These are phyloP conservation scores for Sphagnum tenellum DNA, from an alignment of 225 moss, liverwort and hornwort species.

Conservation along the genomic window DNA sequence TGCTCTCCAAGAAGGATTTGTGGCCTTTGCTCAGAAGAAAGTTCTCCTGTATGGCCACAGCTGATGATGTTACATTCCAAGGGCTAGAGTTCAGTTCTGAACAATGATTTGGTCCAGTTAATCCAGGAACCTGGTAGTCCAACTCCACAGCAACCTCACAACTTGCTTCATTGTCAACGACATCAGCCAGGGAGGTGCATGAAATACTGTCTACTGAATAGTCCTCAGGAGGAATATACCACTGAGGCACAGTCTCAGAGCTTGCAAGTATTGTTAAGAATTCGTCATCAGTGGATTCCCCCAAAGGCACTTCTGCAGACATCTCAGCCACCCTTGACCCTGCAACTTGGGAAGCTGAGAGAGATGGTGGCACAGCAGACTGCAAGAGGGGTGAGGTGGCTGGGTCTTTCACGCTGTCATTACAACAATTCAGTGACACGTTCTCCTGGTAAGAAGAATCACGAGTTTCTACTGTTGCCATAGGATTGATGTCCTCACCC, in stretches of 20 bases:
- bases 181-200: slow-evolving; percentile 25
- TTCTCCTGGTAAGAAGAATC: slow-evolving; percentile 89
- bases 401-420: slow-evolving; percentile 67
- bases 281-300: slow-evolving; percentile 31
- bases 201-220: slow-evolving; percentile 15
- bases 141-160: slow-evolving; percentile 14
- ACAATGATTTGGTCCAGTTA: slow-evolving; percentile 23
- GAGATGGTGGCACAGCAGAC: slow-evolving; percentile 20
- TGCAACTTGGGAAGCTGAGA: slow-evolving; percentile 34
- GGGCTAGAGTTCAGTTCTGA: slow-evolving; percentile 42
- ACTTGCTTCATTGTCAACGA: slow-evolving; percentile 19
- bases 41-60: slow-evolving; percentile 30
- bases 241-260: slow-evolving; percentile 37
- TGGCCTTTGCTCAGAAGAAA: slow-evolving; percentile 27
- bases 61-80: slow-evolving; percentile 37
- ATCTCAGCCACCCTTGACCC: slow-evolving; percentile 26
- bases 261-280: slow-evolving; percentile 11
- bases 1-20: slow-evolving; percentile 37
- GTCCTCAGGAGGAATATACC: slow-evolving; percentile 22
- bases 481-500: slow-evolving; percentile 93
- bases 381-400: slow-evolving; percentile 18
- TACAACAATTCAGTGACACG: slow-evolving; percentile 76
- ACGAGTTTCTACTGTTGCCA: slow-evolving; percentile 76
- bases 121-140: slow-evolving; percentile 26
- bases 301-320: slow-evolving; percentile 17